A percentile compares a stretch with the other conserved stretches of the same genome.
These are phyloP conservation scores for Annulohypoxylon moriforme DNA, from an alignment of 495 filamentous ascomycete species.

Conservation along the genomic window DNA sequence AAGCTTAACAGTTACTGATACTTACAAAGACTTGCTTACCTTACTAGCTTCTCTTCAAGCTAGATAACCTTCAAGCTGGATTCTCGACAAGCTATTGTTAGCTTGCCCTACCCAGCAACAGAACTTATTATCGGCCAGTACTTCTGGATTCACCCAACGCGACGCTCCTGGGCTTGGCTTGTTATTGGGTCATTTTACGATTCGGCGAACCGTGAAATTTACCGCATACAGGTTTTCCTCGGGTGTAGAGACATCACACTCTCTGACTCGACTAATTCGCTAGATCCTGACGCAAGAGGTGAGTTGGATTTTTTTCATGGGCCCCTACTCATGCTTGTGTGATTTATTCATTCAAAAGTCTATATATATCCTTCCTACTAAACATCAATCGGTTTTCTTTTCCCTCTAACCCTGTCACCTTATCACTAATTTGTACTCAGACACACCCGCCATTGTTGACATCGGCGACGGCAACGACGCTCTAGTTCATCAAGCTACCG, in stretches of 20 bases:
- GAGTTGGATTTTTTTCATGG: constrained; percentile 2
- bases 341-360: neutral
- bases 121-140: constrained; percentile 44
- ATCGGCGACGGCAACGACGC: neutral
- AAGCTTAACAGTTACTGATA: neutral
- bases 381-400: neutral
- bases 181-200: constrained; percentile 50
- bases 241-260: constrained; percentile 20
- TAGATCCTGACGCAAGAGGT: constrained; percentile 21
- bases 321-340: neutral
- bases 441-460: neutral
- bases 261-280: neutral
- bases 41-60: neutral
- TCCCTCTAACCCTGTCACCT: neutral
- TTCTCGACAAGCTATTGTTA: constrained; percentile 11
- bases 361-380: neutral
- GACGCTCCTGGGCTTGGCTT: constrained; percentile 46
- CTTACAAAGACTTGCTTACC: neutral
- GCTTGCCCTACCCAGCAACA: constrained; percentile 47
- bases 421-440: constrained; percentile 9
- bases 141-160: constrained; percentile 34
- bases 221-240: constrained; percentile 44
- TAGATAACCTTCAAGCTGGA: constrained; percentile 39
- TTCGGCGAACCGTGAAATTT: constrained; percentile 37
- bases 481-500: neutral